Base-by-base conservation (phyloP, 352 stramenopile genomes). In the Phytophthora kernoviae region DNA sequence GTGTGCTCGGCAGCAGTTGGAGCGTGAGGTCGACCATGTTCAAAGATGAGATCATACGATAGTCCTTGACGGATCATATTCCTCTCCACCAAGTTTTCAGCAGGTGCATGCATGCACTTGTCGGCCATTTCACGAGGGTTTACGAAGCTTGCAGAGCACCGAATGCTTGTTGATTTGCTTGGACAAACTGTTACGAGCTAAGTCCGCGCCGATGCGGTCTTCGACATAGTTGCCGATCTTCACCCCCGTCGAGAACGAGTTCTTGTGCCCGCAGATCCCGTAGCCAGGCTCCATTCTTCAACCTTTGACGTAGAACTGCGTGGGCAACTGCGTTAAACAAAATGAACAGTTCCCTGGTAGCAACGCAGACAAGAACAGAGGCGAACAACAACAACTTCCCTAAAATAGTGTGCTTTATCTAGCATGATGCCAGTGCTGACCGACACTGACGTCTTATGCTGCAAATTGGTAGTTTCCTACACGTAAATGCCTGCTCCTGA, bases 221-320 rank as follows among this genome's bases (percentile, higher is more conserved):
- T 94, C 83, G 27, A 93, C 85, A 68, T 90, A 94, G 62, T 93
- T 94, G 30, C 85, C 83, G 58, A 91, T 68, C 65, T 91, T 91
- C 42, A 91, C 79, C 24, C 74, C 72, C 18, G 79, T 84, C 8
- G 70, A 80, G 58, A 87, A 94, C 59, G 78, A 68, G 74, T 94
- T 94, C 78, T 93, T 93, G 77, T 93, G 85, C 2, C 85, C 83
- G 44, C 83, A 91, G 39, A 93, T 80, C 37, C 85, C 85, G 48
- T 83, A 92, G 7, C 85, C 85, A 26, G 69, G 45, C 52, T 70
- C 73, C 73, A 84, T 84, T 20, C 12, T 41, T 26, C 70, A 39
- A 24, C 15, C 2, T 15, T 36, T 61, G 43, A 14, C 20, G 37
- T 34, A 20, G 34, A 42, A 45, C 0, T 33, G 6, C 32, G 9